Percentiles rank a stretch among this genome's conserved stretches.
Conservation (phyloP, 179 eudicot genomes). For the Spergularia azorica region DNA sequence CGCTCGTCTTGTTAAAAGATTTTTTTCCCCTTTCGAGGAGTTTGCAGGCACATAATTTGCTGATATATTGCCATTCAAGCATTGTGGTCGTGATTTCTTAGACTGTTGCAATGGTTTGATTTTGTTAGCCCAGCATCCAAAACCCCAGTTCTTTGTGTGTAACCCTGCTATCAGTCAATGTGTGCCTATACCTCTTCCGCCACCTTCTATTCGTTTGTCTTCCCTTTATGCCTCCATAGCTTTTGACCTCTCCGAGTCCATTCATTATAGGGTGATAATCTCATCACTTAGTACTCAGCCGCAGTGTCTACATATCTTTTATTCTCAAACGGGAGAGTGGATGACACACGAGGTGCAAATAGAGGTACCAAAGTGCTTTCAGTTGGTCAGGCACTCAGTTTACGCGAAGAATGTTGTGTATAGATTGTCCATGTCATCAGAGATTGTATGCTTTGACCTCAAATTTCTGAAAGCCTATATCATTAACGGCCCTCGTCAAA, state of each 20-base stretch:
- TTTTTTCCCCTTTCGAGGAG: too few species aligned
- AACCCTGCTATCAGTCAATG: conserved; percentile 20
- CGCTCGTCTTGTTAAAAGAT: background rate
- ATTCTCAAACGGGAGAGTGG: conserved; percentile 16
- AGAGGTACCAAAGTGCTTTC: background rate
- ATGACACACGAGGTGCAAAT: conserved; percentile 14
- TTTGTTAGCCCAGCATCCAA: conserved; percentile 10
- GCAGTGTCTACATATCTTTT: conserved; percentile 7
- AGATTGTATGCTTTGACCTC: conserved; percentile 12
- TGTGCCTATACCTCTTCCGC: conserved; percentile 12
- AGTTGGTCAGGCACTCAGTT: conserved; percentile 6
- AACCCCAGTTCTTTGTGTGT: conserved; percentile 17
- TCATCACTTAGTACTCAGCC: conserved; percentile 13
- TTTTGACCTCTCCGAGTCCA: conserved; percentile 20
- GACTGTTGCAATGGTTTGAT: conserved; percentile 21
- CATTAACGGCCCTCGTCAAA: conserved; percentile 10
- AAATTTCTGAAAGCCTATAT: conserved; percentile 7
- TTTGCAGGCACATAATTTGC: background rate
- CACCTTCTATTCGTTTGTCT: conserved; percentile 1
- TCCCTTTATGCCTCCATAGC: conserved; percentile 21
- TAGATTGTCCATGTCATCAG: conserved; percentile 17
- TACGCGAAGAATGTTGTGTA: background rate
- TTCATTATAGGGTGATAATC: conserved; percentile 6
- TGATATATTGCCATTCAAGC: background rate
- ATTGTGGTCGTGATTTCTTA: conserved; percentile 13